phyloP scores from a whole-genome alignment of 1,284 basidiomycete genomes.

The Fomitopsis pinicola region DNA sequence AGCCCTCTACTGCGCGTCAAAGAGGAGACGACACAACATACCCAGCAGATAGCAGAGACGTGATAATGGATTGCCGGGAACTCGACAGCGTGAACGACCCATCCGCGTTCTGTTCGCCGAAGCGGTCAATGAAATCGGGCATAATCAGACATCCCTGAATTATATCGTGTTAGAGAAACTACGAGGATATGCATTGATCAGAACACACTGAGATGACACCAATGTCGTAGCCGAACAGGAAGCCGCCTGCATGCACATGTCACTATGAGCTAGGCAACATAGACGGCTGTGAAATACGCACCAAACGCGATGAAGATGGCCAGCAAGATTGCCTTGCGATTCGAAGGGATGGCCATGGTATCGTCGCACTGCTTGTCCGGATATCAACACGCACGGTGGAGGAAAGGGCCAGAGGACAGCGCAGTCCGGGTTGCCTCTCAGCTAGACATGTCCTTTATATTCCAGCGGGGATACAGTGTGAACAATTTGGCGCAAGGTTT shows the following conservation, averaged over 20 bases:
- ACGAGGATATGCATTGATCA: neutral
- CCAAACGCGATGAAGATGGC: constrained; percentile 59
- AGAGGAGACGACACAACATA: constrained; percentile 28
- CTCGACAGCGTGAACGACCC: constrained; percentile 52
- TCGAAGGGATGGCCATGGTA: constrained; percentile 43
- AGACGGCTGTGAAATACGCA: constrained; percentile 13
- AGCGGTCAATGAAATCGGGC: constrained; percentile 69
- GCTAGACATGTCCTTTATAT: neutral
- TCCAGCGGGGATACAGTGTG: neutral
- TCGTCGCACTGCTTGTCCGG: neutral
- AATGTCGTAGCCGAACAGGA: constrained; percentile 68
- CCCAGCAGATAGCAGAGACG: constrained; percentile 77
- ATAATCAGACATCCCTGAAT: constrained; percentile 74
- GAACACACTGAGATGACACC: constrained; percentile 55
- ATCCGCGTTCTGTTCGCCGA: constrained; percentile 49
- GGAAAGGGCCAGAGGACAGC: neutral
- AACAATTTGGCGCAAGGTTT: neutral
- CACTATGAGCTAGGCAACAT: neutral
- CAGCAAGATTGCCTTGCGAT: constrained; percentile 53
- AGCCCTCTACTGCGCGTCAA: too few relatives aligned
- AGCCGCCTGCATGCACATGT: constrained; percentile 32
- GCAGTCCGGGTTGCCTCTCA: neutral
- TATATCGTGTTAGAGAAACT: neutral
- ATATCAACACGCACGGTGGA: neutral
- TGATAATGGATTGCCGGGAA: constrained; percentile 71